phyloP scores from a whole-genome alignment of 1,284 basidiomycete genomes.

The Cutaneotrichosporon daszewskae region DNA sequence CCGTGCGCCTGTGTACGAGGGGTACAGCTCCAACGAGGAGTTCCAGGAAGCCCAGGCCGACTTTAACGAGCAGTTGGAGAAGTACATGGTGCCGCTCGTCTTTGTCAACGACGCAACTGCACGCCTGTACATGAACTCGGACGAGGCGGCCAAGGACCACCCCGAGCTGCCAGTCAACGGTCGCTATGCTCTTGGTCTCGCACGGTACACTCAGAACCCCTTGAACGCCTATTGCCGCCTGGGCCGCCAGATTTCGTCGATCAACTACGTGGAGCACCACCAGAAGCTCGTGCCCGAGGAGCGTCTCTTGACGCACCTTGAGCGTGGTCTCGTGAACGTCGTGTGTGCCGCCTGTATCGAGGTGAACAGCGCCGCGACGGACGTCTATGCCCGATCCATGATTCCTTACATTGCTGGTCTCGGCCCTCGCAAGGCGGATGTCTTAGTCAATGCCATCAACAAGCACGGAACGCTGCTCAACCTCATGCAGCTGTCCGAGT shows the following conservation, averaged over 20 bases:
- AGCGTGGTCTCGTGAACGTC: constrained; percentile 81
- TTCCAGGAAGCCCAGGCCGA: constrained; percentile 27
- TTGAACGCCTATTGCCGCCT: constrained; percentile 88
- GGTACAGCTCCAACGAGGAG: constrained; percentile 34
- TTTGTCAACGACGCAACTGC: constrained; percentile 90
- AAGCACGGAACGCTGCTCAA: constrained; percentile 68
- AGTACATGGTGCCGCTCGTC: constrained; percentile 60
- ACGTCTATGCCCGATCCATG: constrained; percentile 79
- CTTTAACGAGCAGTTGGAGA: constrained; percentile 27
- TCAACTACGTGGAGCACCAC: constrained; percentile 74
- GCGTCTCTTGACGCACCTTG: constrained; percentile 73
- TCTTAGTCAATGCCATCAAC: constrained; percentile 74
- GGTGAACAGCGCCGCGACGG: constrained; percentile 83
- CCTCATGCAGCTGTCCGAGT: constrained; percentile 74
- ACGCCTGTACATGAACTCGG: constrained; percentile 86
- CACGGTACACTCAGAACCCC: constrained; percentile 89
- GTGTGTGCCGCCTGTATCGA: constrained; percentile 92
- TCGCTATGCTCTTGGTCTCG: constrained; percentile 93
- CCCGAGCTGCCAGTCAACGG: constrained; percentile 69
- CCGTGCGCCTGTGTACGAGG: constrained; percentile 29
- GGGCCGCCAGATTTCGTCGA: constrained; percentile 70
- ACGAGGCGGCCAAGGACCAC: constrained; percentile 80
- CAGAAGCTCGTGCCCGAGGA: constrained; percentile 72
- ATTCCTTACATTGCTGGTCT: constrained; percentile 89
- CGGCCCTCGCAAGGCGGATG: constrained; percentile 89